Conservation (phyloP, 805 yeast species). For the Hagleromyces aurorensis region DNA sequence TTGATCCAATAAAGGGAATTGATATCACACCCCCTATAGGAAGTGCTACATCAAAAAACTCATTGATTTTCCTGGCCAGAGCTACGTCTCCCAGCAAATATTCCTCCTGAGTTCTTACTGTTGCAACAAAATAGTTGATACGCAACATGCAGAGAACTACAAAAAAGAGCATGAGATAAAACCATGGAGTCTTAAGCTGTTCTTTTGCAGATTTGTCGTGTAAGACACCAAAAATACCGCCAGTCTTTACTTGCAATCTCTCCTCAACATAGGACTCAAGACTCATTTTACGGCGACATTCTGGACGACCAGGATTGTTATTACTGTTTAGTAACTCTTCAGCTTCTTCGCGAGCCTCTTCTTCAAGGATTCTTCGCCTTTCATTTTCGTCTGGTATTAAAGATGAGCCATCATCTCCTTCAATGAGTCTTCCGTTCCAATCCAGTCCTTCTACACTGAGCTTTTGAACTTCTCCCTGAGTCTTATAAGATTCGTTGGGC, state of each 20-base stretch:
- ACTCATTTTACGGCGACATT: slow-evolving; percentile 49
- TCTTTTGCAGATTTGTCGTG: slow-evolving; percentile 49
- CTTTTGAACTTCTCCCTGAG: slow-evolving; percentile 59
- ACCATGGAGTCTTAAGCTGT: slow-evolving; percentile 60
- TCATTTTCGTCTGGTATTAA: slow-evolving; percentile 40
- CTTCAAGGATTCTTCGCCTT: slow-evolving; percentile 27
- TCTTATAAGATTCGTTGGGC: slow-evolving; percentile 73
- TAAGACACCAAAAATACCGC: slow-evolving; percentile 67
- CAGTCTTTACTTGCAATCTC: slow-evolving; percentile 43
- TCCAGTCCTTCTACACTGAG: slow-evolving; percentile 67
- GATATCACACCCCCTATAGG: slow-evolving; percentile 85
- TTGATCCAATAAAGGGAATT: slow-evolving; percentile 77
- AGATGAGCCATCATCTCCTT: slow-evolving; percentile 34
- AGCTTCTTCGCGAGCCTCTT: slow-evolving; percentile 5
- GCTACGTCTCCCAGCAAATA: slow-evolving; percentile 50
- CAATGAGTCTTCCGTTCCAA: slow-evolving; percentile 49
- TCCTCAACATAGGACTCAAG: slow-evolving; percentile 60
- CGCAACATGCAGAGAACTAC: slow-evolving; percentile 86
- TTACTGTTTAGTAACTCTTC: slow-evolving; percentile 4
- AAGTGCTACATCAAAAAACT: slow-evolving; percentile 74
- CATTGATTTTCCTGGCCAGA: slow-evolving; percentile 51
- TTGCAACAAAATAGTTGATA: slow-evolving; percentile 88
- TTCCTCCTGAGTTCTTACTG: slow-evolving; percentile 73
- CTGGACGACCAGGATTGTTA: slow-evolving; percentile 6
- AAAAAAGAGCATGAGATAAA: slow-evolving; percentile 64